Evolutionary conservation across 2,329 filamentous ascomycete genomes (phyloP), one percentile per base, ranked within the genome.

Genomic region (Hortaea werneckii): DNA sequence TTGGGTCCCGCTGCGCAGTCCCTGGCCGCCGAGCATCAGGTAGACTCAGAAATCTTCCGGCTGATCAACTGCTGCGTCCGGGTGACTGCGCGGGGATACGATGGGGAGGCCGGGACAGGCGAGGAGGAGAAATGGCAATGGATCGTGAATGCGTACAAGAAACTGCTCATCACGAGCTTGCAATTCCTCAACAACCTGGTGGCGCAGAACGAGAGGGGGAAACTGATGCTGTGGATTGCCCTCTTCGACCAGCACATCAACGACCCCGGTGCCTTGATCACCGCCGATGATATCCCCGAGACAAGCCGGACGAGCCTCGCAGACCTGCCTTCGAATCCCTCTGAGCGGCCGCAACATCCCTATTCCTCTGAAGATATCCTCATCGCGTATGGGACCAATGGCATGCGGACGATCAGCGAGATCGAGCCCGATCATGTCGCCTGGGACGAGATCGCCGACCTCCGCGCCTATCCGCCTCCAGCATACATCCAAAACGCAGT

Each of bases 101-200:
- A 82, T 61, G 79, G 79, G 29, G 77, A 80, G 57, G 74, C 77
- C 5, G 76, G 78, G 47, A 73, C 75, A 4, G 69, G 74, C 44
- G 78, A 80, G 47, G 77, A 82, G 61, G 77, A 80, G 54, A 76
- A 77, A 53, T 82, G 78, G 78, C 77, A 81, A 63, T 75, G 74
- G 61, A 76, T 81, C 45, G 77, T 82, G 50, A 80, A 79, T 57
- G 73, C 77, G 4, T 82, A 80, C 64, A 82, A 83, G 64, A 78
- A 79, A 54, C 66, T 82, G 12, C 67, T 82, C 55, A 81, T 82
- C 45, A 80, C 78, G 2, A 78, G 76, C 50, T 67, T 83, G n/a
- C 79, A 82, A 57, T 81, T 80, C 52, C 63, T 82, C 45, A 80
- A 82, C 63, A 82, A 82, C 52, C 73, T 82, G 41, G 77, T 80